Evolutionary conservation across 1,139 yeast genomes (phyloP), one percentile per base, ranked within the genome.

Genomic region (Saccharomycopsis crataegensis): DNA sequence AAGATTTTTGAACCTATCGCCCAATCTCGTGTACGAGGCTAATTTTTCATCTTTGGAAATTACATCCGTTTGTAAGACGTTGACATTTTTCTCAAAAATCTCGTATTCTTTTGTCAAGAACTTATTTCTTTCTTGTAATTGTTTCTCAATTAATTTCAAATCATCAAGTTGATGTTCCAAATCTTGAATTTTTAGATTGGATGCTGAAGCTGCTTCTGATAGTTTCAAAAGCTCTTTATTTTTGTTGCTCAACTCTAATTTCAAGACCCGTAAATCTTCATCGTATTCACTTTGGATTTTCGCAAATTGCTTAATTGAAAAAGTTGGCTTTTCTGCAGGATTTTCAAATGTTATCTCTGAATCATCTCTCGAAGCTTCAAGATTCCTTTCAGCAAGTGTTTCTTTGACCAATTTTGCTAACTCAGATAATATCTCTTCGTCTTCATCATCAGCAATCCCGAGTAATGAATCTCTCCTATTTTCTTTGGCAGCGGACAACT

Each of bases 211-310:
- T 17, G 62, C 57, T 57, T 62, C 60, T 53, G 66, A 69, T 56
- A 66, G 62, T 51, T 60, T 63, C 54, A 62, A 57, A 42, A 71
- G 63, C 46, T 65, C 65, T 50, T 62, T 64, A 31, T 70, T 77
- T 66, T 81, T 86, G 53, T 71, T 76, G 46, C 75, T 77, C 69
- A 82, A 64, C 53, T 70, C 73, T 52, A 72, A 65, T 66, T 78
- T 79, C 68, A 82, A 77, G 59, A 74, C 75, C 59, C 75, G 71
- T 65, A 74, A 76, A 63, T 80, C 81, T 22, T 69, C 77, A 60
- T 80, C 82, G 62, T 77, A 79, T 47, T 78, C 82, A 48, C 74
- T 64, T 66, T 77, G 79, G 62, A 80, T 74, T 60, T 76, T 73
- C 64, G 78, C 78, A 62, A 82, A 77, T 59, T 77, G 71, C 3